Evolutionary conservation across 805 yeast genomes (phyloP), one percentile per base, ranked within the genome.

Genomic region (Gaillardinia entomophila): DNA sequence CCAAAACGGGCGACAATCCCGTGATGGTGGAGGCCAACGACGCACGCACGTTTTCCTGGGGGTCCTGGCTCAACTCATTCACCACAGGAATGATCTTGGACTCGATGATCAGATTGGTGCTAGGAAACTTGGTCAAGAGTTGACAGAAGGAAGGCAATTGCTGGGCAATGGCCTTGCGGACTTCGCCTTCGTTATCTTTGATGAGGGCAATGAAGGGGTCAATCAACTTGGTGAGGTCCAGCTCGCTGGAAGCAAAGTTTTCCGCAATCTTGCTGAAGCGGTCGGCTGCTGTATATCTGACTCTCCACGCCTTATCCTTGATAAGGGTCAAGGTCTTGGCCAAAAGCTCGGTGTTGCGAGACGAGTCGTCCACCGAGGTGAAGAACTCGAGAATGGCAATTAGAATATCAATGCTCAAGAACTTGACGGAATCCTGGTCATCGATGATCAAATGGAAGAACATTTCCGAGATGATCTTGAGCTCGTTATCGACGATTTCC

Each of bases 201-300:
- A 90, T 79, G 39, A 90, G 71, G 24, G 73, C 54, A 38, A 87
- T 70, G 53, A 90, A 81, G 28, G 88, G 83, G 26, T 80, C 80
- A 30, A 79, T 76, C 41, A 82, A 70, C 49, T 80, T 67, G 43
- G 62, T 65, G 36, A 76, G 66, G 42, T 78, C 81, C 19, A 68
- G 62, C 25, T 72, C 75, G 31, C 75, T 69, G 40, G 71, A 67
- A 45, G 69, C 67, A 50, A 89, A 79, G 43, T 77, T 78, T 12
- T 62, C 46, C 2, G 94, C 86, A 38, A 92, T 73, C 41, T 69
- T 66, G 46, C 80, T 85, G 52, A 88, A 89, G 48, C 88, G 74
- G 55, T 90, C 97, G n/a, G 97, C 96, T 22, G 95, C 95, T 80
- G 92, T 88, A 62, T 90, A 92, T 51, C 98, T 80, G 36, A 92